Percentiles rank a stretch among this genome's conserved stretches.
Evolutionary conservation across 805 yeast species (phyloP).

Genomic region (Pichia occidentalis): DNA sequence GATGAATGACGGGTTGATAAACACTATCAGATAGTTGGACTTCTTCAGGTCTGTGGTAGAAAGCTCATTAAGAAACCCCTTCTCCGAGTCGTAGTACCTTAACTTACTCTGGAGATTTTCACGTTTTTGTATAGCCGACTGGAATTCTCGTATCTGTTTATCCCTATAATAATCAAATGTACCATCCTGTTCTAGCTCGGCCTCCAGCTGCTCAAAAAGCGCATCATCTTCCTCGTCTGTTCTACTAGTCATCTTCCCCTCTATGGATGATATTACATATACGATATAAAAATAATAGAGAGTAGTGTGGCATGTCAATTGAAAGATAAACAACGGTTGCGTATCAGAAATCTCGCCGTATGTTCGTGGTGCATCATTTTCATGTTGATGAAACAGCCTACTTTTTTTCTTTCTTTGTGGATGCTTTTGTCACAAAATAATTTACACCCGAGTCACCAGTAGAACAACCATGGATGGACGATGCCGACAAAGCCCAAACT

Average conservation of each 20-base stretch:
- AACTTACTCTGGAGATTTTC: conserved; percentile 28
- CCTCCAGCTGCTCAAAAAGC: conserved; percentile 42
- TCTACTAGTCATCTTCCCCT: conserved; percentile 19
- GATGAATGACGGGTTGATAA: conserved; percentile 52
- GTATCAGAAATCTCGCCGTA: no score
- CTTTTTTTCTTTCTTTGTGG: no score
- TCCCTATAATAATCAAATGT: conserved; percentile 7
- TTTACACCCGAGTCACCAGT: no score
- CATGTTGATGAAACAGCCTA: no score
- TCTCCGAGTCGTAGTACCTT: background rate
- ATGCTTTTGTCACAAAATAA: no score
- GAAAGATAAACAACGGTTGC: no score
- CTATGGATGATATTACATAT: no score
- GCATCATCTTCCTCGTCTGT: conserved; percentile 27
- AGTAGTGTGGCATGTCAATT: no score
- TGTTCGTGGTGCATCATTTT: no score
- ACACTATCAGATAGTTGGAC: conserved; percentile 44
- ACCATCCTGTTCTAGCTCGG: conserved; percentile 30
- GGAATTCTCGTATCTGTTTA: background rate
- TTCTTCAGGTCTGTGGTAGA: background rate
- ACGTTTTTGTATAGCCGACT: conserved; percentile 35
- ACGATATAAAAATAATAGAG: no score
- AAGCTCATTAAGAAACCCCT: background rate
- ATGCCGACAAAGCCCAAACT: no score
- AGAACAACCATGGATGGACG: no score